Evolutionary conservation across 2,329 filamentous ascomycete species (phyloP), one percentile per base, ranked within the genome.

Genomic region (Trichoderma guizhouense): DNA sequence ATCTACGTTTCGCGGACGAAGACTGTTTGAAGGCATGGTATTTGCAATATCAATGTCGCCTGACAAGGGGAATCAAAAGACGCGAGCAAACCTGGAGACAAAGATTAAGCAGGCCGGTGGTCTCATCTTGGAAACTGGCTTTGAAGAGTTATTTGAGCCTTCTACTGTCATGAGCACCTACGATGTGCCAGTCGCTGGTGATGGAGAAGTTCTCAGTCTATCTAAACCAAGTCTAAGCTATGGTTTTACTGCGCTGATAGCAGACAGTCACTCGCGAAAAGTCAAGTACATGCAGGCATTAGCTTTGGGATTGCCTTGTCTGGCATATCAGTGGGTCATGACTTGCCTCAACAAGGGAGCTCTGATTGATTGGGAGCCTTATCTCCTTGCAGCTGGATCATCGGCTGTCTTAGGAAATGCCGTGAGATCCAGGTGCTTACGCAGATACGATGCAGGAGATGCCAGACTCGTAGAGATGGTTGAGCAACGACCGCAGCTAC

Each of bases 211-310:
- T 15, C 67, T 96, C 21, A 83, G 80, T 1, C 84, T 97, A 0
- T 89, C 83, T 2, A 75, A 84, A 12, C 80, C 84, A 26, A 87
- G 87, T 26, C 77, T 83, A 43, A 82, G 86, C 2, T 84, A 90
- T 1, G 91, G 93, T 0, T 98, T 99, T 78, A 90, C 93, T 0
- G 95, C 94, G 5, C 84, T 98, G 15, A 93, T 99, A 72, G 92
- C 95, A 0, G 93, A 98, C 77, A 88, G 89, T 5, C 92, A 97
- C 79, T 96, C 93, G 7, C 90, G 95, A 61, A 94, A 94, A 74
- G 89, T 91, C 64, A 99, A 98, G 79, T 98, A 96, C 80, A 93
- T 98, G 86, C 95, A 98, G 82, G 96, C 96, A 0, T 87, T 99
- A 2, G 95, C 96, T 0, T 87, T 99, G 0, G 94, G 93, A 1